These are phyloP conservation scores for Marasmius fiardii DNA, from an alignment of 1,284 basidiomycete species.

Conservation along the genomic window DNA sequence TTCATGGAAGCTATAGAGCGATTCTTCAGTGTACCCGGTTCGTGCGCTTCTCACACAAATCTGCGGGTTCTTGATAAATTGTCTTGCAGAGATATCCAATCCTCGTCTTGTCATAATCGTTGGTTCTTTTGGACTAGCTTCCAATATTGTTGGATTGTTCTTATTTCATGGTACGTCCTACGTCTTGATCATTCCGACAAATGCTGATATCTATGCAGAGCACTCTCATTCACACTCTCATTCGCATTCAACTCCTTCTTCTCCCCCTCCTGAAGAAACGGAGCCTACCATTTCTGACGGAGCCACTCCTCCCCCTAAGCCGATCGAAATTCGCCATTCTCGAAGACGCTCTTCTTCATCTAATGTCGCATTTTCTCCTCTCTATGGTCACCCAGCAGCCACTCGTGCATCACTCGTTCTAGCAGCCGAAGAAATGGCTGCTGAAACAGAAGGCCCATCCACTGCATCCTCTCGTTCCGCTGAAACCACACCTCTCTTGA, in stretches of 20 bases:
- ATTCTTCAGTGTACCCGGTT: slow-evolving; percentile 83
- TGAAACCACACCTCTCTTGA: slow-evolving; percentile 41
- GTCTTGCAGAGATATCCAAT: slow-evolving; percentile 75
- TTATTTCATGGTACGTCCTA: slow-evolving; percentile 83
- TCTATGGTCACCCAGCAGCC: slow-evolving; percentile 84
- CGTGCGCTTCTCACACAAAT: slow-evolving; percentile 18
- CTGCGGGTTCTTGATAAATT: not conserved
- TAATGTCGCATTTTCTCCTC: slow-evolving; percentile 19
- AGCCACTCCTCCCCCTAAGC: slow-evolving; percentile 23
- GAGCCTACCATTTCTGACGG: slow-evolving; percentile 17
- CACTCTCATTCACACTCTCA: slow-evolving; percentile 51
- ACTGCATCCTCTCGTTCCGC: slow-evolving; percentile 13
- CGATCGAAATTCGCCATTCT: slow-evolving; percentile 27
- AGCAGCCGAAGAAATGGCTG: slow-evolving; percentile 80
- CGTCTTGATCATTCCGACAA: slow-evolving; percentile 4
- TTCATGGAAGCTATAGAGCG: slow-evolving; percentile 90
- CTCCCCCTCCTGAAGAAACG: slow-evolving; percentile 22
- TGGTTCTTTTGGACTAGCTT: slow-evolving; percentile 89
- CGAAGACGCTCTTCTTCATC: slow-evolving; percentile 48
- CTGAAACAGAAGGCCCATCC: slow-evolving; percentile 4
- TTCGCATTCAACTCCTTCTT: slow-evolving; percentile 21
- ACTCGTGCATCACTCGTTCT: slow-evolving; percentile 88
- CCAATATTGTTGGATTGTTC: slow-evolving; percentile 94
- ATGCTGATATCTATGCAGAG: slow-evolving; percentile 8
- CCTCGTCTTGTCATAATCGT: slow-evolving; percentile 90